Evolutionary conservation across 768 basidiomycete genomes (phyloP).

Genomic region (Kwoniella heveanensis): DNA sequence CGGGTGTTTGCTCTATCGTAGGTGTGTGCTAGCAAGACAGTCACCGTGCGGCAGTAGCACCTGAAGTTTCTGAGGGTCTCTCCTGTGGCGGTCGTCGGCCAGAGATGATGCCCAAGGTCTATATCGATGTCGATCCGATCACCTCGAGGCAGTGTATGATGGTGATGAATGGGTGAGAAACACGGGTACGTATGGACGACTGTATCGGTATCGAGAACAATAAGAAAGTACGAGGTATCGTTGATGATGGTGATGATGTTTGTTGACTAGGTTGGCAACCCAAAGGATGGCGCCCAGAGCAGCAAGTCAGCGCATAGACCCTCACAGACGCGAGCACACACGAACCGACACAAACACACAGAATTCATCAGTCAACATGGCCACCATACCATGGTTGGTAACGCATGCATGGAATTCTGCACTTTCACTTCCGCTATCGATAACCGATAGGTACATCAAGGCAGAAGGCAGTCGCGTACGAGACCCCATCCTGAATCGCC

Average conservation of each 20-base stretch:
- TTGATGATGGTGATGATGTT: conserved; percentile 3
- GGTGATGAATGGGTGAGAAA: background rate
- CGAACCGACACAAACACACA: background rate
- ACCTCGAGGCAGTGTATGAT: background rate
- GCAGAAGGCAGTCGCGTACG: too few species aligned
- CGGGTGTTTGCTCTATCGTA: too few species aligned
- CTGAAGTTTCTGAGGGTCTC: too few species aligned
- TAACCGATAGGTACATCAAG: too few species aligned
- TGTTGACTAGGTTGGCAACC: background rate
- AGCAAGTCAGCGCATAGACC: background rate
- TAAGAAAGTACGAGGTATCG: background rate
- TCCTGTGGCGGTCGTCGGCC: too few species aligned
- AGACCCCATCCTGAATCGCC: too few species aligned
- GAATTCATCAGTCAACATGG: background rate
- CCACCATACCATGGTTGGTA: too few species aligned
- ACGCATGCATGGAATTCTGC: too few species aligned
- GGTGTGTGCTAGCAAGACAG: background rate
- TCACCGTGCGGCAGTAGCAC: background rate
- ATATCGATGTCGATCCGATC: background rate
- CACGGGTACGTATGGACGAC: background rate
- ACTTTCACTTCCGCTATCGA: too few species aligned
- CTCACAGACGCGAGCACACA: background rate
- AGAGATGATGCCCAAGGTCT: too few species aligned
- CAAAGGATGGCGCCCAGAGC: background rate
- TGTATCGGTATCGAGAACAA: conserved; percentile 10